A percentile compares a stretch with the other conserved stretches of the same genome.
Evolutionary conservation across 352 stramenopile species (phyloP).

Genomic region (Pythium sp.): DNA sequence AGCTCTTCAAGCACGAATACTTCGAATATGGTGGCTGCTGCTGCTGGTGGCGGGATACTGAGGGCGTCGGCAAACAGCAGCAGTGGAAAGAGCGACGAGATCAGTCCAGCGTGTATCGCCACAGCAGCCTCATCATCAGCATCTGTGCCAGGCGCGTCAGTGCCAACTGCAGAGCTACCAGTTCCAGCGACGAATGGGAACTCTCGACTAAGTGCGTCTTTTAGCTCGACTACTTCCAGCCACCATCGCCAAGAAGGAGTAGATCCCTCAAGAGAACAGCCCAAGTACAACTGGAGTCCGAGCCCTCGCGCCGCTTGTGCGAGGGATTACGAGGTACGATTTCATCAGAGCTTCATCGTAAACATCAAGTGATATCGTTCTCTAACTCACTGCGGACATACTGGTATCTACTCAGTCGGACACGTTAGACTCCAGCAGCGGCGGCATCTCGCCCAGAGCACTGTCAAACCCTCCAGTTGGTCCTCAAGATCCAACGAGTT

Average conservation of each 20-base stretch:
- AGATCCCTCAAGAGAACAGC: neutral
- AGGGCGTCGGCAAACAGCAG: neutral
- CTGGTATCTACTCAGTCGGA: conserved; percentile 8
- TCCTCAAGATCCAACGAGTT: neutral
- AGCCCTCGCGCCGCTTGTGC: neutral
- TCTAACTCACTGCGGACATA: neutral
- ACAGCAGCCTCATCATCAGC: neutral
- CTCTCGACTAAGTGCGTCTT: neutral
- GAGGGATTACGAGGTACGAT: conserved; percentile 4
- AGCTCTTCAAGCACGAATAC: neutral
- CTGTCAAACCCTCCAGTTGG: too few species aligned
- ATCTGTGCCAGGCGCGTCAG: neutral
- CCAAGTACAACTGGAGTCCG: conserved; percentile 4
- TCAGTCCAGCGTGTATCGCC: conserved; percentile 1
- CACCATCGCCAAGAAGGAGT: neutral
- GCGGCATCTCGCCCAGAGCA: conserved; percentile 9
- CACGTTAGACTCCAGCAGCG: conserved; percentile 19
- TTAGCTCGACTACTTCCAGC: neutral
- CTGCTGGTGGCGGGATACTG: neutral
- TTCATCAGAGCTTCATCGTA: neutral
- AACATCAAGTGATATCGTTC: too few species aligned
- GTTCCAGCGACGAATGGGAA: neutral
- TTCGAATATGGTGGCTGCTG: too few species aligned
- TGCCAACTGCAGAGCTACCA: neutral
- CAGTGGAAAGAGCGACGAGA: conserved; percentile 13